Evolutionary conservation across 192 early-diverging fungal genomes (phyloP).

Genomic region (Mortierella claussenii): DNA sequence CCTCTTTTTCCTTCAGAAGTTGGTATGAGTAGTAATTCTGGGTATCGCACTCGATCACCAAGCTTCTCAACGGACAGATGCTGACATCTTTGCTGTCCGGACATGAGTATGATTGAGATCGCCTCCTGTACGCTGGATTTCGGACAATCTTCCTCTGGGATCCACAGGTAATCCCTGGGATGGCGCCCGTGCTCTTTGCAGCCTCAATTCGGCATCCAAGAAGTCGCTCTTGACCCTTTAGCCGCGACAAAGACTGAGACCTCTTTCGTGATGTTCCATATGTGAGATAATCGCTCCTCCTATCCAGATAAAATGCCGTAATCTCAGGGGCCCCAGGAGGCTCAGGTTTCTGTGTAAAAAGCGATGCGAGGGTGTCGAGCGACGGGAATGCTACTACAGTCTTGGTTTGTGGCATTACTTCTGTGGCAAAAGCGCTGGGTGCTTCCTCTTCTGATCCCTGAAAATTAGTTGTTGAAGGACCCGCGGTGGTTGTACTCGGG

Average conservation of each 20-base stretch:
- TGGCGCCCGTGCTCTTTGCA: slow-evolving; percentile 9
- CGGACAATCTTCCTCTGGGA: slow-evolving; percentile 19
- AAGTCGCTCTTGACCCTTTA: slow-evolving; percentile 35
- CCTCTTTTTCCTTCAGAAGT: slow-evolving; percentile 43
- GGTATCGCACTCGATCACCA: slow-evolving; percentile 41
- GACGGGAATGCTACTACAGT: slow-evolving; percentile 4
- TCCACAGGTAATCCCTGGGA: slow-evolving; percentile 20
- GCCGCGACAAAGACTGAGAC: slow-evolving; percentile 23
- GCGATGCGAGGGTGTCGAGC: slow-evolving; percentile 10
- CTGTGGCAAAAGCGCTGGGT: neutral
- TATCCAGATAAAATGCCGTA: slow-evolving; percentile 23
- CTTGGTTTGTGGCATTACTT: neutral
- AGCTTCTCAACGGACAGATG: slow-evolving; percentile 21
- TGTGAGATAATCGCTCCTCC: neutral
- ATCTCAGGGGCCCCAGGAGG: slow-evolving; percentile 33
- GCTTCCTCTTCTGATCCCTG: slow-evolving; percentile 33
- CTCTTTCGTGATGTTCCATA: slow-evolving; percentile 13
- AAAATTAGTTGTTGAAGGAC: slow-evolving; percentile 7
- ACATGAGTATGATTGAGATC: slow-evolving; percentile 24
- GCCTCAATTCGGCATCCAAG: slow-evolving; percentile 27
- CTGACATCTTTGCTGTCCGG: slow-evolving; percentile 13
- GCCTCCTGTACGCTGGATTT: slow-evolving; percentile 32
- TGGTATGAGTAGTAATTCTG: slow-evolving; percentile 42
- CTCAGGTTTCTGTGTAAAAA: slow-evolving; percentile 42
- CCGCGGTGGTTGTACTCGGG: neutral